A percentile compares a stretch with the other conserved stretches of the same genome.
Evolutionary conservation across 441 rosid species (phyloP).

Genomic region (Jatropha podagrica): DNA sequence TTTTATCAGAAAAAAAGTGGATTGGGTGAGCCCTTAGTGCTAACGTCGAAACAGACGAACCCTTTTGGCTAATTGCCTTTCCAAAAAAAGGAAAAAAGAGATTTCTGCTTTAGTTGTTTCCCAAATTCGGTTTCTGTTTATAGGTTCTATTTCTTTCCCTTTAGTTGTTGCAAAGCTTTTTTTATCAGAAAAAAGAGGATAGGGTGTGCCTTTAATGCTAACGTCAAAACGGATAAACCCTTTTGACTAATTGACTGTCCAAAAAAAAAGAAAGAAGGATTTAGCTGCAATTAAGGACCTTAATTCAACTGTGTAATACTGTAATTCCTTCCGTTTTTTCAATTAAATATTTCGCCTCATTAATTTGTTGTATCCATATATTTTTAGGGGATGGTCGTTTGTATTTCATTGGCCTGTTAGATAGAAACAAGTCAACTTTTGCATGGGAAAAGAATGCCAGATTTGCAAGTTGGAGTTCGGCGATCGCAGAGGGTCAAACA

Average conservation of each 20-base stretch:
- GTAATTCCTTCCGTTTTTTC: neutral
- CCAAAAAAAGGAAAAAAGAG: neutral
- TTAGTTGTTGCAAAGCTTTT: neutral
- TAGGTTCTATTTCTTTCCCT: neutral
- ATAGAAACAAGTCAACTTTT: constrained; percentile 24
- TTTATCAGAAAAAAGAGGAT: neutral
- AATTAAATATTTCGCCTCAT: neutral
- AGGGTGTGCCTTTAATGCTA: neutral
- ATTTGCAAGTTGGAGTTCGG: constrained; percentile 43
- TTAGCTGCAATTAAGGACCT: neutral
- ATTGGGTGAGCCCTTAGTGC: neutral
- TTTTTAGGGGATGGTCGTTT: constrained; percentile 17
- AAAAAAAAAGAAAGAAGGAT: neutral
- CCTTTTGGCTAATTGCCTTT: constrained; percentile 4
- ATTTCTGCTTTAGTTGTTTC: neutral
- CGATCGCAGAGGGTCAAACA: constrained; percentile 46
- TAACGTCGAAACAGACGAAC: neutral
- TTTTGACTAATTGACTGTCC: constrained; percentile 3
- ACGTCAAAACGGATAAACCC: neutral
- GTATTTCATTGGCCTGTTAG: constrained; percentile 14
- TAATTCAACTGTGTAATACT: neutral
- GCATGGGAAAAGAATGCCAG: constrained; percentile 50
- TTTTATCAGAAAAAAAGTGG: neutral
- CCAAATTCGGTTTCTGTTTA: neutral
- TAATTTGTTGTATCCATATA: neutral